Conservation (phyloP, 164 flowering plant genomes). For the Umbilicus rupestris region DNA sequence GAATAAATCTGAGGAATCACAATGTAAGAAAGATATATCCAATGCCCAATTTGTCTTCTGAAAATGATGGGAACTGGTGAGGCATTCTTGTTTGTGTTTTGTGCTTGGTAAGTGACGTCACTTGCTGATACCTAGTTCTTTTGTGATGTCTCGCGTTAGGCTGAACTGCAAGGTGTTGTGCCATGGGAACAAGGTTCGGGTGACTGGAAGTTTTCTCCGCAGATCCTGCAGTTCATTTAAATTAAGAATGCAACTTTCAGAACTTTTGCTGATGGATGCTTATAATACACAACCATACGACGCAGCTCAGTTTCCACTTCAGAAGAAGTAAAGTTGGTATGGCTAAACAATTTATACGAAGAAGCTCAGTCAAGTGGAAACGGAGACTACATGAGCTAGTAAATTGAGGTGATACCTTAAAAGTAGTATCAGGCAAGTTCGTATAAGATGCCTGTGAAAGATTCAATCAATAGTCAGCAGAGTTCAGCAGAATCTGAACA, state of each 20-base stretch:
- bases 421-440: constrained; percentile 86
- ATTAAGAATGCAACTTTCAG: neutral
- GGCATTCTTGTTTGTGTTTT: neutral
- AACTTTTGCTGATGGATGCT: neutral
- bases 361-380: no score
- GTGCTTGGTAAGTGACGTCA: constrained; percentile 18
- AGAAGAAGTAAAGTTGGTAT: neutral
- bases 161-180: constrained; percentile 77
- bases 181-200: constrained; percentile 95
- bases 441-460: constrained; percentile 62
- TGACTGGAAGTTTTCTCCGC: constrained; percentile 92
- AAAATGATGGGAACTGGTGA: neutral
- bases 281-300: neutral
- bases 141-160: constrained; percentile 63
- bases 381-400: neutral
- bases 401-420: constrained; percentile 52
- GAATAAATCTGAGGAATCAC: no score
- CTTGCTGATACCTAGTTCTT: constrained; percentile 69
- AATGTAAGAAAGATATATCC: no score
- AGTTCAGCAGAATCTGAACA: neutral
- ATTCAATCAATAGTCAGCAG: constrained; percentile 23
- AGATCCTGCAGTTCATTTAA: constrained; percentile 55
- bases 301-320: neutral
- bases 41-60: neutral
- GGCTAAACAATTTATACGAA: neutral